Evolutionary conservation across 345 rosid genomes (phyloP), one percentile per base, ranked within the genome.

Genomic region (Eucalyptus polyanthemos): DNA sequence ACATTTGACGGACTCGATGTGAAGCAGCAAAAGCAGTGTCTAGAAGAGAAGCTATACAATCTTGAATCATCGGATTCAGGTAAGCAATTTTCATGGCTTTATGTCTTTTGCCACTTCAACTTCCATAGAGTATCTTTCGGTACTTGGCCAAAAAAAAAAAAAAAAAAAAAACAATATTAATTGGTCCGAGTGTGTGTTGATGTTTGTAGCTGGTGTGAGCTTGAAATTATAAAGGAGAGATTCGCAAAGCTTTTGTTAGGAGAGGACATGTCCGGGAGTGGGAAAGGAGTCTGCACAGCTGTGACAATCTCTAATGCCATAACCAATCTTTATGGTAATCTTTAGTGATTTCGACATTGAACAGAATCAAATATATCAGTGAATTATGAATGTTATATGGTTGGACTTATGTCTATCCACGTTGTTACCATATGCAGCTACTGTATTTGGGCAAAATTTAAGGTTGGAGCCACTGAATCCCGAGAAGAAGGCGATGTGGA

Each of bases 191-290:
- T 6, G 85, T 24, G 83, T 76, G 13, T 40, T 22, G 45, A 76
- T 76, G 47, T 76, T 76, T 40, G 65, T 45, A 34, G 65, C 50
- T 86, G 80, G 54, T 88, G 50, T 92, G 99, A 94, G 90, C 92
- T 96, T 86, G 98, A 96, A 87, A 88, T 92, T 91, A 97, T 97
- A 99, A 96, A 92, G 93, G 99, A 97, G 91, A 96, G 97, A 93
- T 96, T 96, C 80, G 93, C 99, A 49, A 97, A 96, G 93, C 97
- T 97, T 89, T 90, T 97, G 92, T 95, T 97, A 11, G 99, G 99
- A 47, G 99, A 97, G 93, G 99, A 97, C 92, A 97, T 97, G 99
- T 97, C 99, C 40, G 99, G 99, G 85, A 90, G 96, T 88, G 99
- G 99, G 29, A 95, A 97, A 94, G 99, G 99, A 88, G 99, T 96